A percentile compares a stretch with the other conserved stretches of the same genome.
phyloP scores from a whole-genome alignment of 768 basidiomycete species.

The Trichaptum fuscoviolaceum region DNA sequence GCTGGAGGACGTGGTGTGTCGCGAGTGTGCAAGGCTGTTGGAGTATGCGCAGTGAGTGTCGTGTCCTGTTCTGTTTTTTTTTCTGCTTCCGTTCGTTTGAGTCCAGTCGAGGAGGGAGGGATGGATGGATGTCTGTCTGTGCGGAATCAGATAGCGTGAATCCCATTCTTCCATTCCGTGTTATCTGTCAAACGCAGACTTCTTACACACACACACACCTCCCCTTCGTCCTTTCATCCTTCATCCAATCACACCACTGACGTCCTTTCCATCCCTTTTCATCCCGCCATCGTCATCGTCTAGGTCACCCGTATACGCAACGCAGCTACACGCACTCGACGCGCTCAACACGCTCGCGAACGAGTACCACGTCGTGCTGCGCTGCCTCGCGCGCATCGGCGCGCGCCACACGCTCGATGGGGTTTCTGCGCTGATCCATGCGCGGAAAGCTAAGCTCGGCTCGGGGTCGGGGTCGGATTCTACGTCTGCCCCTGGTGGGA shows the following conservation, averaged over 20 bases:
- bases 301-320: not conserved
- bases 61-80: no score
- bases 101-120: no score
- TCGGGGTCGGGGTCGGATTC: no score
- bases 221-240: no score
- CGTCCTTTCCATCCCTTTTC: not conserved
- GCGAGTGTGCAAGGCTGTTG: not conserved
- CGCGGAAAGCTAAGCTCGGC: conserved; percentile 24
- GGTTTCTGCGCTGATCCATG: conserved; percentile 23
- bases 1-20: not conserved
- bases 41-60: not conserved
- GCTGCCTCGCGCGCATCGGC: conserved; percentile 17
- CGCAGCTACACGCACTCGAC: not conserved
- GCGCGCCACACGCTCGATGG: conserved; percentile 23
- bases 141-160: no score
- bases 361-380: not conserved
- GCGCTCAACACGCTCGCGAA: not conserved
- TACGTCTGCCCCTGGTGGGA: no score
- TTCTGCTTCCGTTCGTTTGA: no score
- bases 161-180: no score
- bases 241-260: no score
- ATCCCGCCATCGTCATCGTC: not conserved
- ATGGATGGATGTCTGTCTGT: no score
- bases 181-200: no score
- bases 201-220: no score